A percentile compares a stretch with the other conserved stretches of the same genome.
Evolutionary conservation across 495 filamentous ascomycete genomes (phyloP).

Genomic region (Penicillium robsamsonii): DNA sequence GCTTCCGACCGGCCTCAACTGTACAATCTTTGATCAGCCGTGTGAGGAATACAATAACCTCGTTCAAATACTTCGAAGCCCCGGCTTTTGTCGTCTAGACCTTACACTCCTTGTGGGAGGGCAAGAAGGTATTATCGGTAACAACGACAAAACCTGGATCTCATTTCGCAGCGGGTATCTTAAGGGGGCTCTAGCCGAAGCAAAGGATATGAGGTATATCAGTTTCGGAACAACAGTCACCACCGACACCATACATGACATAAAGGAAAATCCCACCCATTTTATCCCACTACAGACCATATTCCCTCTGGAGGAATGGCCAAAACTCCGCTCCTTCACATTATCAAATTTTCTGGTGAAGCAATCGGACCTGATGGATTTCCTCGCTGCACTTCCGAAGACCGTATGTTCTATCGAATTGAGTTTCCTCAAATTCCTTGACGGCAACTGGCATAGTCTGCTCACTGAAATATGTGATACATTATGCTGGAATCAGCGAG

Average conservation of each 20-base stretch:
- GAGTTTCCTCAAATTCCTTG: conserved; percentile 10
- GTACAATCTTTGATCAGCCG: too few species aligned
- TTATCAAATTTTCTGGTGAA: neutral
- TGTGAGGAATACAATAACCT: too few species aligned
- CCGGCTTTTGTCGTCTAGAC: too few species aligned
- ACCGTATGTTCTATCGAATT: conserved; percentile 12
- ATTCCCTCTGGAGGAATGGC: conserved; percentile 17
- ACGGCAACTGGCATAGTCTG: conserved; percentile 5
- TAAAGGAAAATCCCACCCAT: conserved; percentile 13
- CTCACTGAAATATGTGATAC: conserved; percentile 15
- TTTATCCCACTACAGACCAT: conserved; percentile 9
- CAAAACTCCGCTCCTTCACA: conserved; percentile 12
- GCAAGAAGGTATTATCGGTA: too few species aligned
- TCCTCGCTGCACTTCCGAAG: conserved; percentile 8
- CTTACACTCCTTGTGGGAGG: too few species aligned
- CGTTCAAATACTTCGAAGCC: too few species aligned
- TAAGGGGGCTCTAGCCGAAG: too few species aligned
- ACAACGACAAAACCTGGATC: too few species aligned
- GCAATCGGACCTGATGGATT: conserved; percentile 6
- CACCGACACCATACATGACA: neutral
- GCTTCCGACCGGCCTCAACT: too few species aligned
- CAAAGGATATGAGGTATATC: too few species aligned
- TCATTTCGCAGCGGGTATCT: too few species aligned
- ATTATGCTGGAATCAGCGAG: conserved; percentile 14
- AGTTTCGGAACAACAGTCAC: too few species aligned